phyloP scores from a whole-genome alignment of 441 rosid genomes.

The Syzygium syzygioides region DNA sequence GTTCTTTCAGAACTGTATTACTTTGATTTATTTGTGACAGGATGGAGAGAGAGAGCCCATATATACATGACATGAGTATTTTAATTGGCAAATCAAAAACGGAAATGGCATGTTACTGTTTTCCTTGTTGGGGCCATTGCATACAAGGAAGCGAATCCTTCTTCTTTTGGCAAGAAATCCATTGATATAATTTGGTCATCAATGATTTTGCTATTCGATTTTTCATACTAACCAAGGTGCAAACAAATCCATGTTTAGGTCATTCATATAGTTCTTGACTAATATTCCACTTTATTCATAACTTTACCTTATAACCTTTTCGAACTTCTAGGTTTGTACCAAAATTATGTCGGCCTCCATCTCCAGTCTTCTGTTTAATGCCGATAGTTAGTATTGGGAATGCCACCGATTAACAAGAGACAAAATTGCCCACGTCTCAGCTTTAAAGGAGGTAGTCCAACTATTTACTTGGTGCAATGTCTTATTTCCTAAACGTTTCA shows the following conservation, averaged over 20 bases:
- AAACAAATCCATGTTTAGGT: neutral
- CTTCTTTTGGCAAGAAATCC: neutral
- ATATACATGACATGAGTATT: neutral
- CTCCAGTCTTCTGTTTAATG: neutral
- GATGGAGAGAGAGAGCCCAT: neutral
- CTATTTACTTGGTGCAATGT: neutral
- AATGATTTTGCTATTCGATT: neutral
- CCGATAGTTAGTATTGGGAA: neutral
- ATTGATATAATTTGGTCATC: neutral
- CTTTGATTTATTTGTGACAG: neutral
- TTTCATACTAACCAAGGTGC: neutral
- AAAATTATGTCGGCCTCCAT: neutral
- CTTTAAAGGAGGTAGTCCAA: neutral
- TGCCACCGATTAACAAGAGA: neutral
- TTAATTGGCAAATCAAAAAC: neutral
- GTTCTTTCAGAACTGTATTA: neutral
- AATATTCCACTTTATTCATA: neutral
- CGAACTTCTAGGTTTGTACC: neutral
- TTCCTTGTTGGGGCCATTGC: neutral
- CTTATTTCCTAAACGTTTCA: neutral
- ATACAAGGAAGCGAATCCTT: neutral
- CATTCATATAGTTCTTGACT: neutral
- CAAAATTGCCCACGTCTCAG: neutral
- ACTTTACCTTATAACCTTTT: neutral
- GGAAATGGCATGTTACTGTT: neutral